Evolutionary conservation across 2,329 filamentous ascomycete species (phyloP).

Genomic region (Aspergillus pseudoviridinutans): DNA sequence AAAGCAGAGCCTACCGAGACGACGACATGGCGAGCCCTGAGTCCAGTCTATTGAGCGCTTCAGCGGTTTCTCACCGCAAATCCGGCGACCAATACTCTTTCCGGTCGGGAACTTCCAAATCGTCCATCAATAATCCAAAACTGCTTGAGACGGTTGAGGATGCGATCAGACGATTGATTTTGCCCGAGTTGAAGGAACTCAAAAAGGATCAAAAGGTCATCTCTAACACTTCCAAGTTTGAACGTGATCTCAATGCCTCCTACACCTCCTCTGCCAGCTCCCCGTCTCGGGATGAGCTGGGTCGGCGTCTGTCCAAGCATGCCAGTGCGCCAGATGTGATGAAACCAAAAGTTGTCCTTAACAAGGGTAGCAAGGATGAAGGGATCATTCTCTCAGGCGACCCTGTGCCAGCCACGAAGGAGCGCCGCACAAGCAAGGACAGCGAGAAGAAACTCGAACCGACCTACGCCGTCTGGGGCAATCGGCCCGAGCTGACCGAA

Average conservation of each 20-base stretch:
- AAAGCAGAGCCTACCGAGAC: slow-evolving; percentile 45
- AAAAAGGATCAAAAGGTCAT: slow-evolving; percentile 85
- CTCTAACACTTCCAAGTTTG: slow-evolving; percentile 66
- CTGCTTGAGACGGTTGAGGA: slow-evolving; percentile 89
- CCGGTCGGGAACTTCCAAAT: slow-evolving; percentile 57
- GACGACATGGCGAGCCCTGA: slow-evolving; percentile 56
- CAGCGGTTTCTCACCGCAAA: slow-evolving; percentile 52
- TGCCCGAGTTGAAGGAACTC: slow-evolving; percentile 86
- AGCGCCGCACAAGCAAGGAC: slow-evolving; percentile 51
- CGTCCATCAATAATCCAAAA: slow-evolving; percentile 88
- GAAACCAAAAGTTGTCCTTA: slow-evolving; percentile 59
- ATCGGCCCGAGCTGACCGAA: slow-evolving; percentile 46
- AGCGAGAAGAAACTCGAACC: slow-evolving; percentile 46
- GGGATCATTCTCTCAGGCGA: slow-evolving; percentile 55
- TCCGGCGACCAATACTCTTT: slow-evolving; percentile 58
- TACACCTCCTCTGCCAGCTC: slow-evolving; percentile 53
- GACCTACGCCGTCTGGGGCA: slow-evolving; percentile 41
- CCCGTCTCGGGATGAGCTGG: slow-evolving; percentile 52
- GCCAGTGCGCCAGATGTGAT: slow-evolving; percentile 58
- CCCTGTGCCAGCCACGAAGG: slow-evolving; percentile 47
- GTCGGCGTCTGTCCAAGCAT: slow-evolving; percentile 56
- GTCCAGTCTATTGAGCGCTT: slow-evolving; percentile 58
- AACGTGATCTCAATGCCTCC: slow-evolving; percentile 60
- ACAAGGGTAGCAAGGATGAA: slow-evolving; percentile 56
- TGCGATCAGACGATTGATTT: slow-evolving; percentile 80